Base-by-base conservation (phyloP, 2,329 filamentous ascomycete genomes). In the Pyrenophora graminea region DNA sequence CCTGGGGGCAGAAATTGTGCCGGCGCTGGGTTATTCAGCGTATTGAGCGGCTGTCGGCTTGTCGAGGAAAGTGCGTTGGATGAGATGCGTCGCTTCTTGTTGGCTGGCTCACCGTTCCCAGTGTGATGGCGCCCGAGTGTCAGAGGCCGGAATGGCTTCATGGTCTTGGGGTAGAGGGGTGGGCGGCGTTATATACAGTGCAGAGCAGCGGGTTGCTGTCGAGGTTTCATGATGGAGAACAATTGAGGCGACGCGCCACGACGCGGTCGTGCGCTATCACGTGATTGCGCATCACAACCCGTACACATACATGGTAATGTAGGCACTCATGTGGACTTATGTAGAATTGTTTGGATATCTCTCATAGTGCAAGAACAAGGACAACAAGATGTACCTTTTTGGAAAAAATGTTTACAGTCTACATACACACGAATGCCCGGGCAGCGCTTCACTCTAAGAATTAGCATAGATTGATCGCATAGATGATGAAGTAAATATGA, bases 21-120 rank as follows among this genome's bases (percentile, higher is more conserved):
- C 6, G 61, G 52, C 36, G 53, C 58, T 4, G 64, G 56, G 31
- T 65, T 64, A 30, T 54, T 46, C n/a, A 68, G 50, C 12, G 63
- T 52, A 48, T 63, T 56, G 36, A 69, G 66, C 21, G 71, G 71
- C 43, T 74, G 63, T 33, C 70, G 59, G 7, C 64, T 68, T 8
- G 49, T 58, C 31, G 59, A 45, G 6, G 65, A 50, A 2, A 63
- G 33, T 63, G 64, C 38, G 34, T 74, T 64, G 39, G 56, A 58
- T 36, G 70, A 75, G 30, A 74, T 69, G 40, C 75, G 71, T 38
- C 74, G 70, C 58, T 73, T 77, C 63, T 78, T 78, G 10, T 61
- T 53, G n/a, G 74, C 72, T 40, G 74, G 75, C 47, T 67, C 60
- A 39, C 55, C 46, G 44, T 49, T 53, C 23, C 53, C 48, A 4